phyloP scores from a whole-genome alignment of 106 monocot species.

The Dendrobium chrysotoxum region DNA sequence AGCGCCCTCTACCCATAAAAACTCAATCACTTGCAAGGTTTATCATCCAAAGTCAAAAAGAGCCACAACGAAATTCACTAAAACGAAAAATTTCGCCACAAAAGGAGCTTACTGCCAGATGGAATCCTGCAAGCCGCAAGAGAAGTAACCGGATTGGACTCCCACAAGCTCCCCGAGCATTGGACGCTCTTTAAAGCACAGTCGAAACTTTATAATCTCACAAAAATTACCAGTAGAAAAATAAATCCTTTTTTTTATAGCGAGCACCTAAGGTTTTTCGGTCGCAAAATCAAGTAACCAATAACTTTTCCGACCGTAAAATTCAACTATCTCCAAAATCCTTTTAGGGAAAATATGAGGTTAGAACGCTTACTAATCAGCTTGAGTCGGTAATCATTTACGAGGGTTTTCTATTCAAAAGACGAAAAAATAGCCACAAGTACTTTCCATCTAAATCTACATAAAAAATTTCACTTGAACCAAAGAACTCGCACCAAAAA shows the following conservation, averaged over 20 bases:
- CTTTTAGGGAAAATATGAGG: neutral
- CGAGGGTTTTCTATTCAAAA: neutral
- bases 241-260: neutral
- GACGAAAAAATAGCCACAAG: neutral
- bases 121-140: neutral
- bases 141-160: neutral
- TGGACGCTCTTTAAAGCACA: neutral
- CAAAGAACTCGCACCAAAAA: neutral
- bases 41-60: neutral
- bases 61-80: neutral
- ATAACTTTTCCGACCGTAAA: neutral
- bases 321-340: neutral
- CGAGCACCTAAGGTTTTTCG: neutral
- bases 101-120: neutral
- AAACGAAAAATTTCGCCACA: neutral
- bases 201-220: neutral
- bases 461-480: conserved; percentile 1
- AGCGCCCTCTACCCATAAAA: neutral
- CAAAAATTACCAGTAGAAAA: neutral
- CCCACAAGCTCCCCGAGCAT: neutral
- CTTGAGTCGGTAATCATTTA: neutral
- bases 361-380: neutral
- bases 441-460: neutral
- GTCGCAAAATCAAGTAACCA: neutral
- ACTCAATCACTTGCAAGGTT: neutral